Percentiles rank a stretch among this genome's conserved stretches.
Conservation (phyloP, 805 yeast genomes). For the Kazachstania africana region DNA sequence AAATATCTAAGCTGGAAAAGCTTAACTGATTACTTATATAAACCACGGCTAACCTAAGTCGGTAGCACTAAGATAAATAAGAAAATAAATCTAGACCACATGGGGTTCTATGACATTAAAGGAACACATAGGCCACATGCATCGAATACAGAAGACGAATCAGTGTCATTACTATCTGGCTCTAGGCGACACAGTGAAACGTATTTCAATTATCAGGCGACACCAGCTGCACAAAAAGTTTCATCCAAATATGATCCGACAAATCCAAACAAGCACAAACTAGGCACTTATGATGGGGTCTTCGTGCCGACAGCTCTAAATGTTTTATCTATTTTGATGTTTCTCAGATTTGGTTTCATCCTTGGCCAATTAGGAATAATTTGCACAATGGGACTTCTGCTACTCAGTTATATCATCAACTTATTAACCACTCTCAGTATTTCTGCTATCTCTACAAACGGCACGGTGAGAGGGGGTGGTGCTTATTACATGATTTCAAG, state of each 20-base stretch:
- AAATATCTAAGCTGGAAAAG: too few species aligned
- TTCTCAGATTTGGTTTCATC: conserved; percentile 87
- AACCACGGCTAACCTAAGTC: too few species aligned
- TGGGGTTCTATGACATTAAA: conserved; percentile 27
- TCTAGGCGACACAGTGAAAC: conserved; percentile 14
- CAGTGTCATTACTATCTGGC: conserved; percentile 15
- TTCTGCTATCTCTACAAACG: conserved; percentile 94
- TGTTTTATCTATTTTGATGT: conserved; percentile 89
- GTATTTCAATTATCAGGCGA: conserved; percentile 23
- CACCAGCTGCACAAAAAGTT: conserved; percentile 13
- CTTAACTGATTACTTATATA: too few species aligned
- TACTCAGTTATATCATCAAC: conserved; percentile 70
- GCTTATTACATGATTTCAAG: conserved; percentile 96
- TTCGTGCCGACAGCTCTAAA: conserved; percentile 89
- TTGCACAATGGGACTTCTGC: conserved; percentile 58
- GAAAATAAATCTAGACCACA: too few species aligned
- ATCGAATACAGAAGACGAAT: conserved; percentile 7
- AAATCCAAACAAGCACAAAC: conserved; percentile 33
- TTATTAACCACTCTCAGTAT: conserved; percentile 78
- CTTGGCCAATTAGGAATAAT: conserved; percentile 87
- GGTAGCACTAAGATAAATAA: too few species aligned
- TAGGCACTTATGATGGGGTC: conserved; percentile 80
- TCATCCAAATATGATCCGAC: conserved; percentile 24
- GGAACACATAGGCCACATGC: conserved; percentile 24
- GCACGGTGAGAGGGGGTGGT: conserved; percentile 96